A percentile compares a stretch with the other conserved stretches of the same genome.
Conservation (phyloP, 352 stramenopile species). For the Phytopythium montanum region DNA sequence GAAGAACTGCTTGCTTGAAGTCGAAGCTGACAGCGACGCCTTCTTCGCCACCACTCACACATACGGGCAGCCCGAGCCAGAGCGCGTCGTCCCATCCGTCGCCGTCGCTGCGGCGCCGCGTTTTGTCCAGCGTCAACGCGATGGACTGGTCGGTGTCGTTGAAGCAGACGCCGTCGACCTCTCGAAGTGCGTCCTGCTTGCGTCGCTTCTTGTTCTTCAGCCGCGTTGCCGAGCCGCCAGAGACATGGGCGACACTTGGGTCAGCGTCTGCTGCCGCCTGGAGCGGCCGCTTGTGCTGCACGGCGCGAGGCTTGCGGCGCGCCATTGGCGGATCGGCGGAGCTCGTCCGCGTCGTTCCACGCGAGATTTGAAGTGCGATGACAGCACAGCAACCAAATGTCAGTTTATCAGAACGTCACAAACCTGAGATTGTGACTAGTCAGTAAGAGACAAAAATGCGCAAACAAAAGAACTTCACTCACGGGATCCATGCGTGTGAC, state of each 20-base stretch:
- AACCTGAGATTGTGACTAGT: too few relatives aligned
- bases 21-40: not conserved
- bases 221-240: not conserved
- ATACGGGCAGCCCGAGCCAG: conserved; percentile 12
- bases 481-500: too few relatives aligned
- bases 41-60: not conserved
- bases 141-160: not conserved
- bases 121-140: not conserved
- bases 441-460: too few relatives aligned
- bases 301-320: conserved; percentile 25
- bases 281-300: conserved; percentile 14
- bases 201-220: conserved; percentile 5
- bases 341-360: too few relatives aligned
- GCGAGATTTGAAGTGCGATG: not conserved
- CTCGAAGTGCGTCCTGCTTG: not conserved
- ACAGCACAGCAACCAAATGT: too few relatives aligned
- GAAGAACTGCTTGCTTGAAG: conserved; percentile 1
- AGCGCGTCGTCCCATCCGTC: conserved; percentile 11
- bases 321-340: conserved; percentile 24
- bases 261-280: not conserved
- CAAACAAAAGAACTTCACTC: too few relatives aligned
- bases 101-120: not conserved
- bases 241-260: not conserved
- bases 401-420: too few relatives aligned
- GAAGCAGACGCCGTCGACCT: conserved; percentile 2